A percentile compares a stretch with the other conserved stretches of the same genome.
Conservation (phyloP, 2,329 filamentous ascomycete genomes). For the Epichloe festucae region DNA sequence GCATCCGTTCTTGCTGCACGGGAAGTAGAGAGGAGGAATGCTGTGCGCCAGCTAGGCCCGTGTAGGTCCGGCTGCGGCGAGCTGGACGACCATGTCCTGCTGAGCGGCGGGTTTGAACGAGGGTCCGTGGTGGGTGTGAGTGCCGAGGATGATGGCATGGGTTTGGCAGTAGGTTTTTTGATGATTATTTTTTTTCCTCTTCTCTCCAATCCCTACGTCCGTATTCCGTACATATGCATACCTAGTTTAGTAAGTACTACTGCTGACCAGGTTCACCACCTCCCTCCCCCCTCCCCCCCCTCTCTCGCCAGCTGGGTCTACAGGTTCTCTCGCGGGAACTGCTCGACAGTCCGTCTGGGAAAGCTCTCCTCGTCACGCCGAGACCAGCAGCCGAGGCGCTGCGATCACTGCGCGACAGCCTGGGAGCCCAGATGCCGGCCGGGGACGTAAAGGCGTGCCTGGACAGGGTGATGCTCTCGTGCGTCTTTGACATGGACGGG, state of each 20-base stretch:
- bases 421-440: slow-evolving; percentile 23
- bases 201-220: no score
- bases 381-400: slow-evolving; percentile 28
- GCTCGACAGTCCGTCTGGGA: slow-evolving; percentile 13
- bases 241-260: no score
- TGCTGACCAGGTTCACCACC: no score
- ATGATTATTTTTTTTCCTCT: no score
- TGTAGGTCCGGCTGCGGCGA: slow-evolving; percentile 32
- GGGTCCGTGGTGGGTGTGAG: slow-evolving; percentile 42
- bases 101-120: slow-evolving; percentile 36
- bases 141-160: slow-evolving; percentile 36
- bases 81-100: slow-evolving; percentile 34
- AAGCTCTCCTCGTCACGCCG: slow-evolving; percentile 36
- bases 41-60: slow-evolving; percentile 15
- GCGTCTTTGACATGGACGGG: slow-evolving; percentile 46
- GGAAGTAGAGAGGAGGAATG: slow-evolving; percentile 25
- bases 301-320: slow-evolving; percentile 27
- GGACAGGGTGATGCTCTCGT: slow-evolving; percentile 38
- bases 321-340: slow-evolving; percentile 33
- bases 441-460: slow-evolving; percentile 24
- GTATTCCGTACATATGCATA: no score
- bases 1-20: slow-evolving; percentile 27
- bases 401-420: slow-evolving; percentile 26
- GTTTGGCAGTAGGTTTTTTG: slow-evolving; percentile 27
- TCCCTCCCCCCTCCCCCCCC: no score